These are phyloP conservation scores for Debaryomyces sp. DNA, from an alignment of 1,139 yeast genomes.

Conservation along the genomic window DNA sequence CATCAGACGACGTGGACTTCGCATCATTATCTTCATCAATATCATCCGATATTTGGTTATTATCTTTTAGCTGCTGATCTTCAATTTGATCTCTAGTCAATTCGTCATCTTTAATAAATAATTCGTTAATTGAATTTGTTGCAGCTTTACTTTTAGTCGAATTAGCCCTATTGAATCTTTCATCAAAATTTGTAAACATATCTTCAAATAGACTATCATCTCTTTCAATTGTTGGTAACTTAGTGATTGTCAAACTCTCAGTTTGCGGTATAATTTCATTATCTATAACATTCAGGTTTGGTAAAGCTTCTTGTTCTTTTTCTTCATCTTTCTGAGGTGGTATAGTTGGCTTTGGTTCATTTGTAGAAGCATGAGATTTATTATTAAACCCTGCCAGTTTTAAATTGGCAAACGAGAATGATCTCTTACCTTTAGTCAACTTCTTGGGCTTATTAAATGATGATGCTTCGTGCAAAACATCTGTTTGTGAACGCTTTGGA, in stretches of 20 bases:
- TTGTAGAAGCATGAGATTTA: background rate
- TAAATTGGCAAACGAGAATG: conserved; percentile 20
- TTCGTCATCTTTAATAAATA: conserved; percentile 48
- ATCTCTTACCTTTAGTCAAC: conserved; percentile 8
- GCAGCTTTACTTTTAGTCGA: conserved; percentile 13
- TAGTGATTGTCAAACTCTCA: conserved; percentile 18
- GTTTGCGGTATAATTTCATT: background rate
- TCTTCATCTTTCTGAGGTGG: background rate
- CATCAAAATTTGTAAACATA: conserved; percentile 33
- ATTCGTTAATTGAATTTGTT: conserved; percentile 27
- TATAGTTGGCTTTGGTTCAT: background rate
- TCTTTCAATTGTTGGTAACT: conserved; percentile 36
- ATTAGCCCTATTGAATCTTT: conserved; percentile 24
- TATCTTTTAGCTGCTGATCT: conserved; percentile 42
- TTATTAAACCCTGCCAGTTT: conserved; percentile 7
- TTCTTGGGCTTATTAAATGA: background rate
- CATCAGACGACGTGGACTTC: background rate
- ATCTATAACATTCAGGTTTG: background rate
- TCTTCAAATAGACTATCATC: conserved; percentile 39
- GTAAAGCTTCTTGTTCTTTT: background rate
- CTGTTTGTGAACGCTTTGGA: background rate
- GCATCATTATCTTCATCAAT: conserved; percentile 3
- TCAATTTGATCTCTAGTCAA: conserved; percentile 45
- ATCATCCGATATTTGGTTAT: conserved; percentile 17
- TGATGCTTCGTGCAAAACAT: background rate